A percentile compares a stretch with the other conserved stretches of the same genome.
Evolutionary conservation across 176 grass and related monocot genomes (phyloP).

Genomic region (Miscanthus lutarioriparius): DNA sequence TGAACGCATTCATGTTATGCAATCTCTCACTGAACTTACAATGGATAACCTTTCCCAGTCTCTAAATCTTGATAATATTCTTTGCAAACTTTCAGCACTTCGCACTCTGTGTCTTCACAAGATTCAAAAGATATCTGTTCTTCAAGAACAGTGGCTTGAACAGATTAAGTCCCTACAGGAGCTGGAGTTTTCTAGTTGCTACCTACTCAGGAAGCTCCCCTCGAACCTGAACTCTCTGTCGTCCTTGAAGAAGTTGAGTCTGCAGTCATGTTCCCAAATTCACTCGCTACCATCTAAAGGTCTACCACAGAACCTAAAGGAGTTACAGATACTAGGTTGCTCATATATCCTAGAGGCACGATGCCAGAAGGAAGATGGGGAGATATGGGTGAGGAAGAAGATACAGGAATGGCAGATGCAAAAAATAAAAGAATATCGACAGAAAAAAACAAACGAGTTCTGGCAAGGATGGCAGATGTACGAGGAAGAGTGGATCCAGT

Average conservation of each 20-base stretch:
- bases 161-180: slow-evolving; percentile 6
- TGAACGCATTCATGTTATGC: not conserved
- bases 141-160: slow-evolving; percentile 16
- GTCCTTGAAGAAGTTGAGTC: slow-evolving; percentile 13
- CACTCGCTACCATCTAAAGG: not conserved
- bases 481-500: not conserved
- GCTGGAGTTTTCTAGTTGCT: slow-evolving; percentile 1
- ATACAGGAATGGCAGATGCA: not conserved
- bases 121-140: not conserved
- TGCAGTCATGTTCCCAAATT: not conserved
- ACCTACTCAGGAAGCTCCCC: slow-evolving; percentile 11
- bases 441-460: not conserved
- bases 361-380: slow-evolving; percentile 3
- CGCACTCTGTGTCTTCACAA: not conserved
- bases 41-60: not conserved
- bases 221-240: not conserved
- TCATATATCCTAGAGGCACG: not conserved
- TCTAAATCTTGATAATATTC: not conserved
- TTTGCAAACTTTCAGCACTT: slow-evolving; percentile 6
- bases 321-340: not conserved
- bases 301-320: slow-evolving; percentile 23
- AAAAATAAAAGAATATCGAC: not conserved
- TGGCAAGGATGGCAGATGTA: slow-evolving; percentile 7
- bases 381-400: not conserved
- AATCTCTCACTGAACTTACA: slow-evolving; percentile 22